phyloP scores from a whole-genome alignment of 345 rosid genomes.

The Pistacia integerrima region DNA sequence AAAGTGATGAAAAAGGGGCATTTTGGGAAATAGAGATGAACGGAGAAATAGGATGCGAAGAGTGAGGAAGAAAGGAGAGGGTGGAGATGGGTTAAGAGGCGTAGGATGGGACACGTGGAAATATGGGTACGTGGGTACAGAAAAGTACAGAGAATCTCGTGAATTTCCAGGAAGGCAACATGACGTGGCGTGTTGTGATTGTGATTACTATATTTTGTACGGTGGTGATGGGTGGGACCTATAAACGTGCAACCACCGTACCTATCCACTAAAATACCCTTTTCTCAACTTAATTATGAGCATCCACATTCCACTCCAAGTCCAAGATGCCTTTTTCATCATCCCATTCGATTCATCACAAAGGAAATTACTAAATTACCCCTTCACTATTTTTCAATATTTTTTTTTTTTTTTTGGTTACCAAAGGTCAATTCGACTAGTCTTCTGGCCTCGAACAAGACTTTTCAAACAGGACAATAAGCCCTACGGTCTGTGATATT shows the following conservation, averaged over 20 bases:
- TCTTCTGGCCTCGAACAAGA: too few species aligned
- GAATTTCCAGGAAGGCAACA: not conserved
- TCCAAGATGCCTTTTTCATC: too few species aligned
- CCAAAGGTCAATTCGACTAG: too few species aligned
- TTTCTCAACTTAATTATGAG: not conserved
- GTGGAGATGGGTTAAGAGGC: not conserved
- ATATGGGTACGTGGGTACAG: not conserved
- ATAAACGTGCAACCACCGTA: constrained; percentile 49
- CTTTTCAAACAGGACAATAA: too few species aligned
- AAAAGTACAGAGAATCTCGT: constrained; percentile 12
- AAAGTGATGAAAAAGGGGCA: not conserved
- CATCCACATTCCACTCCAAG: not conserved
- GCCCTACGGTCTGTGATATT: too few species aligned
- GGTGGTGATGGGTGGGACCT: constrained; percentile 35
- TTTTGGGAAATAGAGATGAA: not conserved
- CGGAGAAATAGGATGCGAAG: not conserved
- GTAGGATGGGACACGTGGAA: constrained; percentile 17
- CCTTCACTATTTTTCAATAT: too few species aligned
- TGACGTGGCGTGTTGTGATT: too few species aligned
- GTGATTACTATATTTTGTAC: constrained; percentile 24
- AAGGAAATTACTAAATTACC: too few species aligned
- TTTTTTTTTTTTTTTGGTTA: too few species aligned
- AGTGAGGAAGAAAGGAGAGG: not conserved
- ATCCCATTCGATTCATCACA: too few species aligned
- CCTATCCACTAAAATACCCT: constrained; percentile 21